Evolutionary conservation across 306 rosid species (phyloP).

Genomic region (Morella rubra): DNA sequence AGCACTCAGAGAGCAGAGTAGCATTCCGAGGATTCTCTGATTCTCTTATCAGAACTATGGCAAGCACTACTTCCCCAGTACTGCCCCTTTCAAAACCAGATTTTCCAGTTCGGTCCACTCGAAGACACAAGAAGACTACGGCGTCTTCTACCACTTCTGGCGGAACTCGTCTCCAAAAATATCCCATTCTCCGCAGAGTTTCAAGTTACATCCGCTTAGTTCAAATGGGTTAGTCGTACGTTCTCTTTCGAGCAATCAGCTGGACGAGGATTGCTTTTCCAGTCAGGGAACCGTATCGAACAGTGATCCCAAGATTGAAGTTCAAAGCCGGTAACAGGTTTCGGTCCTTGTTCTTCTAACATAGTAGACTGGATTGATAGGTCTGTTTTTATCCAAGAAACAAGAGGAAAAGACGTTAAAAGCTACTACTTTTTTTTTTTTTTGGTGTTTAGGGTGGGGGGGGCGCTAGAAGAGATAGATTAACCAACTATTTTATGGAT

Average conservation of each 20-base stretch:
- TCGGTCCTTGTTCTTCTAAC: background rate
- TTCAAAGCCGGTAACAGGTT: slow-evolving; percentile 55
- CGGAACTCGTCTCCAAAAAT: slow-evolving; percentile 21
- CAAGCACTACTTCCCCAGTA: slow-evolving; percentile 23
- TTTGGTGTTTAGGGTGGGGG: background rate
- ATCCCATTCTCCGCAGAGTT: slow-evolving; percentile 7
- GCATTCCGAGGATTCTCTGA: background rate
- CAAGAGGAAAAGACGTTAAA: background rate
- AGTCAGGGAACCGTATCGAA: slow-evolving; percentile 12
- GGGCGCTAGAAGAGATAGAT: background rate
- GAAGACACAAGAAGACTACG: background rate
- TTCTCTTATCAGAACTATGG: slow-evolving; percentile 26
- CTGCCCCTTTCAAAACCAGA: slow-evolving; percentile 29
- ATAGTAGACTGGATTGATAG: background rate
- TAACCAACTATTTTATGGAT: background rate
- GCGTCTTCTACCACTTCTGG: slow-evolving; percentile 20
- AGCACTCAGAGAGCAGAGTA: background rate
- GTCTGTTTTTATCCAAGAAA: slow-evolving; percentile 1
- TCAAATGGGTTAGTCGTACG: slow-evolving; percentile 27
- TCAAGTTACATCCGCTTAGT: slow-evolving; percentile 19
- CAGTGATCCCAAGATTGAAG: slow-evolving; percentile 35
- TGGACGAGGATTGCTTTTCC: slow-evolving; percentile 26
- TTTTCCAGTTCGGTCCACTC: slow-evolving; percentile 10
- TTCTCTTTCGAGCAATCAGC: slow-evolving; percentile 38
- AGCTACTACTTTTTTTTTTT: background rate